A percentile compares a stretch with the other conserved stretches of the same genome.
These are phyloP conservation scores for Solanum pimpinellifolium DNA, from an alignment of 257 asterid genomes.

Conservation along the genomic window DNA sequence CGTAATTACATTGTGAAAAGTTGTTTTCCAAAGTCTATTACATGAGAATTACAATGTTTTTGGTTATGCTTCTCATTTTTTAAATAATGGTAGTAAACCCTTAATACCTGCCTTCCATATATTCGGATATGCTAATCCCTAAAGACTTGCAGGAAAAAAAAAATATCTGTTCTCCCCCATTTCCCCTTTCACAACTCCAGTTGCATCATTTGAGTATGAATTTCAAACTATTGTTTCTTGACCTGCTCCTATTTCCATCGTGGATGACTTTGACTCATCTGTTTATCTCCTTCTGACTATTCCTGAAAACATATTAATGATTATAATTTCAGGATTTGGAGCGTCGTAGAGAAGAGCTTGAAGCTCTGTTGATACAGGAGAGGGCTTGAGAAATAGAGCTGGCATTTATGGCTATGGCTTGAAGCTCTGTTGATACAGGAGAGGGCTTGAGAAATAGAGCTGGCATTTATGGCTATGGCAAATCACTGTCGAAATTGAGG, in stretches of 20 bases:
- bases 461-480: neutral
- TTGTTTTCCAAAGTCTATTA: neutral
- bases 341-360: conserved; percentile 77
- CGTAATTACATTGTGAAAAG: neutral
- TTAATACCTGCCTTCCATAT: neutral
- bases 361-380: conserved; percentile 42
- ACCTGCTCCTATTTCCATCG: neutral
- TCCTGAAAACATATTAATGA: neutral
- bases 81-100: neutral
- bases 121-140: neutral
- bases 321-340: conserved; percentile 58
- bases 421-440: conserved; percentile 48
- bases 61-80: neutral
- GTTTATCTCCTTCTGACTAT: neutral
- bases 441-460: conserved; percentile 20
- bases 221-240: neutral
- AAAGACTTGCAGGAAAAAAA: neutral
- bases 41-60: neutral
- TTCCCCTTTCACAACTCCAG: neutral
- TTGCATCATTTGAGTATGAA: neutral
- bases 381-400: conserved; percentile 20
- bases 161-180: neutral
- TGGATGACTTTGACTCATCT: neutral
- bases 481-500: neutral
- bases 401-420: conserved; percentile 13